Base-by-base conservation (phyloP, 2,329 filamentous ascomycete species). In the Coleophoma eucalyptorum region DNA sequence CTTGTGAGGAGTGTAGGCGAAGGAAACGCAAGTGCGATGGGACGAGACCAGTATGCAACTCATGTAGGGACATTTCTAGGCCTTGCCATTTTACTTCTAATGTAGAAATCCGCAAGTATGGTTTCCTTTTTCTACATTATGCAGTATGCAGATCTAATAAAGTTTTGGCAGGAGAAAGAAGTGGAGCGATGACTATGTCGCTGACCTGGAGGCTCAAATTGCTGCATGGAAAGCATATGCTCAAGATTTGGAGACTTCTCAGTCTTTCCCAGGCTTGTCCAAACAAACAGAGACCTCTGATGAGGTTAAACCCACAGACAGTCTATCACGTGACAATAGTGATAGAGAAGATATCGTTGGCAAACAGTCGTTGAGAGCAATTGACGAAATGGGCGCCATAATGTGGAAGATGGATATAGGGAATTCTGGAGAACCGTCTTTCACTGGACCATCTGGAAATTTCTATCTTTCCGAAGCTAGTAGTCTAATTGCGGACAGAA, bases 331-430 rank as follows among this genome's bases (percentile, higher is more conserved):
- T 13, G 40, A 42, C 2, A 2, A 5, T 8, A 7, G 16, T 13
- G 13, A 21, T 32, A 12, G 5, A 11, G n/a, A 31, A 11, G 42
- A 44, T 3, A 8, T 7, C 6, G 26, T 13, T 1, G 6, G 11
- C n/a, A 26, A 31, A 3, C 20, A 44, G 16, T 20, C 21, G 16
- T 12, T 31, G 21, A 31, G 42, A 32, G 42, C 42, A 10, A 18
- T 44, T 16, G 42, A 44, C n/a, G 42, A 48, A 41, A 31, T 48
- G 19, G 26, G 49, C 8, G 20, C 43, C 15, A 16, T 50, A 11
- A 46, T 50, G 18, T 50, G 48, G 48, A 45, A 38, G 20, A 50
- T 50, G 41, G 40, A 31, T 20, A 50, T 50, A 38, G 41, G 41
- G 6, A 34, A 45, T n/a, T 15, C 32, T 18, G 48, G 48, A 20